Evolutionary conservation across 208 protist genomes (phyloP), one percentile per base, ranked within the genome.

Genomic region (Crithidia brevicula): DNA sequence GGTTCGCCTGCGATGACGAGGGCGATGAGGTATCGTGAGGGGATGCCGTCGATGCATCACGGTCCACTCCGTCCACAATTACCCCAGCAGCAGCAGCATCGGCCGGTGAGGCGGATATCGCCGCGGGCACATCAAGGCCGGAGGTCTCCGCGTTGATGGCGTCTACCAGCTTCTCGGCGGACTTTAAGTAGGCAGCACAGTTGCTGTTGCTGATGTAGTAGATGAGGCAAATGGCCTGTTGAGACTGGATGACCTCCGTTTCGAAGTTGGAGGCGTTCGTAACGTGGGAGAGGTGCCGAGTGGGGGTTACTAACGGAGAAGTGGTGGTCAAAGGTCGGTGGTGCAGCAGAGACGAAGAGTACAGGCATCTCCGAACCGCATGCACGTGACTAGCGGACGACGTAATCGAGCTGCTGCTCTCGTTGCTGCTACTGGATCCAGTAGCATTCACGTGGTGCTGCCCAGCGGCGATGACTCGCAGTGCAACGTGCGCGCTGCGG

Each of bases 151-250:
- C 73, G 66, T 96, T 96, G 23, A 96, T 74, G 20, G 77, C 49
- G 61, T 93, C 83, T 9, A 94, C 88, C 27, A 93, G 75, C 54
- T 79, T 69, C 64, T 94, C 88, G 0, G 86, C 73, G 4, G 72
- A 67, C n/a, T 70, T 54, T 6, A 96, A 33, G 71, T 87, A 93
- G 16, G 83, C 77, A 1, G 64, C 58, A 64, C 91, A 96, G 59
- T 78, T 82, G 58, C 73, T 92, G 36, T 83, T 79, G 22, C 71
- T 71, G 27, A 92, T 77, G 60, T 92, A 72, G 61, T 93, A 96
- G 9, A 96, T 66, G 11, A 96, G 69, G 62, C 91, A 96, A 54
- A 96, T 90, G 10, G 91, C 91, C 46, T 96, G 88, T 74, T 96
- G 86, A 0, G 91, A 96, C 67, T 96, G 86, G 49, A 96, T 66